Base-by-base conservation (phyloP, 1,284 basidiomycete species). In the Leccinum angustisporum region DNA sequence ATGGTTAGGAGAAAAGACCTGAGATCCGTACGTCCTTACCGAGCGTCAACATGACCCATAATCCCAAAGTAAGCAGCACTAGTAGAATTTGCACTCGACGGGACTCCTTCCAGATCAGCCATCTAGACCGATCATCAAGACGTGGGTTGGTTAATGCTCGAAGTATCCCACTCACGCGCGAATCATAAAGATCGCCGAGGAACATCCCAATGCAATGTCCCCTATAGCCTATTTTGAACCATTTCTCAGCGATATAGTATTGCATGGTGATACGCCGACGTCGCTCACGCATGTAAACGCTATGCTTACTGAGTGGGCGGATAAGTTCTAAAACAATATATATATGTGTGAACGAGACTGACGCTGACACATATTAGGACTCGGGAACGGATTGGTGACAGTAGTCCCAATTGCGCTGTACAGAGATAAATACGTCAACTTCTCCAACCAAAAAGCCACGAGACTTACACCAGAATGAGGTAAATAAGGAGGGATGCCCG, bases 51-150 rank as follows among this genome's bases (percentile, higher is more conserved):
- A 65, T 4, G 36, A 16, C 9, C 65, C 66, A 69, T 25, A 69
- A 63, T 21, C 61, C 71, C 5, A 72, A 16, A 2, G 61, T 30
- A 10, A 65, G 18, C 14, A 69, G n/a, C n/a, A 54, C 4, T 0
- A 72, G 54, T 6, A 73, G 31, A 9, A 18, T 4, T 7, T 55
- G 61, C 21, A 72, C 40, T 4, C 21, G 16, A 18, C 58, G 55
- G 3, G 60, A 64, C 13, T 64, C 57, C n/a, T 61, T 64, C 72
- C 71, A 74, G 18, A 71, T 67, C 7, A 72, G 5, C 68, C 67
- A 74, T 51, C 72, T 72, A 33, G 25, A 52, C 5, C 25, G 27
- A 52, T 16, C 14, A 30, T 27, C 56, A 18, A 60, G 57, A 18
- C 31, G 14, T 11, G 21, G 2, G n/a, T 43, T 6, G 6, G 27